Conservation (phyloP, 169 alveolate species). For the Plasmodium fragile region DNA sequence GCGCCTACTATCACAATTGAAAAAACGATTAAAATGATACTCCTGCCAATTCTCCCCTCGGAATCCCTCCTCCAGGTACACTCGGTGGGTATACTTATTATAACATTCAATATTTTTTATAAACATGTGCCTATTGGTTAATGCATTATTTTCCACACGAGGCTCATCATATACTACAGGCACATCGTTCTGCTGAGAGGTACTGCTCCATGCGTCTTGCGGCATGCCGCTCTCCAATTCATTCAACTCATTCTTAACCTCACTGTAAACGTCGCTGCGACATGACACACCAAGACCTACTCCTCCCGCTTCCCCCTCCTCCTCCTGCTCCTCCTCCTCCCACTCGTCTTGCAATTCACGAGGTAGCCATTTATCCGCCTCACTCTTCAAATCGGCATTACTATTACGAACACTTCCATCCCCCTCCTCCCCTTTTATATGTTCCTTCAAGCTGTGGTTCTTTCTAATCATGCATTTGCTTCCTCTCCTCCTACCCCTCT, state of each 20-base stretch:
- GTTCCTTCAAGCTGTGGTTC: background rate
- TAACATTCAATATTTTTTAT: constrained; percentile 52
- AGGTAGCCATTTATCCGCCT: background rate
- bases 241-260: background rate
- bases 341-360: background rate
- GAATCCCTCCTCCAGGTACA: constrained; percentile 29
- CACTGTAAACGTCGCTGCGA: background rate
- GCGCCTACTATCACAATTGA: background rate
- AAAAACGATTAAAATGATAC: constrained; percentile 20
- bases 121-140: constrained; percentile 37
- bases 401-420: too few relatives aligned
- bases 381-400: background rate
- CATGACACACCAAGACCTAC: background rate
- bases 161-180: background rate
- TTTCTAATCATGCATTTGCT: background rate
- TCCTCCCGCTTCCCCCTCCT: background rate
- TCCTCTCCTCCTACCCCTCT: background rate
- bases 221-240: background rate
- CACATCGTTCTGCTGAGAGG: background rate
- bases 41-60: constrained; percentile 73
- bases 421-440: background rate
- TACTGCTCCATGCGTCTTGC: background rate
- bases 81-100: constrained; percentile 39
- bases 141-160: background rate
- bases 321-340: background rate